Base-by-base conservation (phyloP, 495 filamentous ascomycete species). In the Neurospora sp. region DNA sequence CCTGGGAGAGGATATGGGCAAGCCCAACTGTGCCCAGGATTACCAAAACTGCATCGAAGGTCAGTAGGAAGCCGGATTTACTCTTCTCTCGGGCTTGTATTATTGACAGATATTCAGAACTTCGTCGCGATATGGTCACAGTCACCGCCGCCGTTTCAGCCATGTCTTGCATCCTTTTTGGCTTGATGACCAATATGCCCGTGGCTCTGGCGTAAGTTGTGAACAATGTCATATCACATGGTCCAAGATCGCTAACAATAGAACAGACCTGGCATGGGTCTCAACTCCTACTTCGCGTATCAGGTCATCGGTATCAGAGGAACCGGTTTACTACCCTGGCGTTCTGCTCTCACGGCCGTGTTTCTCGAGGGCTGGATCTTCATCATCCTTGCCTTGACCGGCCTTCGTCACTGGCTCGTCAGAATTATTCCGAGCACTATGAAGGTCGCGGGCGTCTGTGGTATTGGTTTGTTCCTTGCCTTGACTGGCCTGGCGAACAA, bases 211-310 rank as follows among this genome's bases (percentile, higher is more conserved):
- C 86, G 78, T 91, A 85, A 74, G 92, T 90, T 75, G 85, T 87
- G 85, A 7, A n/a, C 69, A 12, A 9, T 1, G 11, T 12, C 2
- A 18, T 11, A 69, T 39, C 12, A 4, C 14, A 12, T 70, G 27
- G 20, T 16, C 2, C n/a, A 27, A 69, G 70, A 37, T 66, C 54
- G 27, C 78, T 83, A 69, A 84, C 74, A 72, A n/a, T 5, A 11
- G 70, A 70, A 37, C 72, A 88, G 86, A 71, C 92, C 93, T 23
- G 92, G 92, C 16, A 94, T 94, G 92, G 69, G 91, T 84, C 71
- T 91, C 59, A 95, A 95, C 76, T 92, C 92, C 4, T 95, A 94
- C 77, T 94, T 95, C 75, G 90, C 92, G n/a, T 95, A 91, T 79
- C 92, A 92, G 71, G 92, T 95, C 38, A 92, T 95, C 37, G 92